Conservation (phyloP, 2,329 filamentous ascomycete species). For the Claviceps capensis region DNA sequence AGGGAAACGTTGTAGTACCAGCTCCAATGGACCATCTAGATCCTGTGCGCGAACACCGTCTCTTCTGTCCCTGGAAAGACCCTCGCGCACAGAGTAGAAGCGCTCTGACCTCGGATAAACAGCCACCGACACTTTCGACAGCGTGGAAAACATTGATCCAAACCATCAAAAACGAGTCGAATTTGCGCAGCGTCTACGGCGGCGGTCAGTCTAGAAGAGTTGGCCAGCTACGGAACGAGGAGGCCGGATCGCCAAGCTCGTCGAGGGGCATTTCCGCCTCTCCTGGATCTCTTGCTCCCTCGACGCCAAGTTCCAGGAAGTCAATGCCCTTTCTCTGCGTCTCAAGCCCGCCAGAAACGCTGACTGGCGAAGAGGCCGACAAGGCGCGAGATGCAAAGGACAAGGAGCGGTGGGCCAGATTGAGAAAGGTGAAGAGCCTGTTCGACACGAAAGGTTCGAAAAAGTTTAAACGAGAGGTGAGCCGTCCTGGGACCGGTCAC, state of each 20-base stretch:
- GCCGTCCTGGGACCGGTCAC: conserved; percentile 27
- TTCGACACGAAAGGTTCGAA: conserved; percentile 51
- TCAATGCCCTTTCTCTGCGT: conserved; percentile 4
- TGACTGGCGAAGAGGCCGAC: conserved; percentile 26
- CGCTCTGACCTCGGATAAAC: conserved; percentile 19
- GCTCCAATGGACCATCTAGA: conserved; percentile 56
- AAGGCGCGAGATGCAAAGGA: conserved; percentile 43
- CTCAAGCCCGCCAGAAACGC: conserved; percentile 6
- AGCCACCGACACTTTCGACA: conserved; percentile 21
- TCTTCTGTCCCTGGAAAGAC: conserved; percentile 74
- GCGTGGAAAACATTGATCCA: conserved; percentile 43
- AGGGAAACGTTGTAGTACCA: conserved; percentile 38
- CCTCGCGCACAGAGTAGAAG: conserved; percentile 40
- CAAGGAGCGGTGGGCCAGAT: conserved; percentile 58
- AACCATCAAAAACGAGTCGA: conserved; percentile 44
- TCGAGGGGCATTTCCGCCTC: neutral
- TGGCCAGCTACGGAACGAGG: conserved; percentile 3
- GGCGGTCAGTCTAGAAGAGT: conserved; percentile 17
- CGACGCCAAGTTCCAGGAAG: conserved; percentile 4
- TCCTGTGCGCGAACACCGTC: conserved; percentile 58
- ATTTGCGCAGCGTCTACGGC: conserved; percentile 28
- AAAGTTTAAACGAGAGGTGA: conserved; percentile 31
- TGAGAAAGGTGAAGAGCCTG: conserved; percentile 57
- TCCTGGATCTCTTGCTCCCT: conserved; percentile 9
- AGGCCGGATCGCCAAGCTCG: neutral